Evolutionary conservation across 192 early-diverging fungal genomes (phyloP).

Genomic region (Phlyctochytrium arcticum): DNA sequence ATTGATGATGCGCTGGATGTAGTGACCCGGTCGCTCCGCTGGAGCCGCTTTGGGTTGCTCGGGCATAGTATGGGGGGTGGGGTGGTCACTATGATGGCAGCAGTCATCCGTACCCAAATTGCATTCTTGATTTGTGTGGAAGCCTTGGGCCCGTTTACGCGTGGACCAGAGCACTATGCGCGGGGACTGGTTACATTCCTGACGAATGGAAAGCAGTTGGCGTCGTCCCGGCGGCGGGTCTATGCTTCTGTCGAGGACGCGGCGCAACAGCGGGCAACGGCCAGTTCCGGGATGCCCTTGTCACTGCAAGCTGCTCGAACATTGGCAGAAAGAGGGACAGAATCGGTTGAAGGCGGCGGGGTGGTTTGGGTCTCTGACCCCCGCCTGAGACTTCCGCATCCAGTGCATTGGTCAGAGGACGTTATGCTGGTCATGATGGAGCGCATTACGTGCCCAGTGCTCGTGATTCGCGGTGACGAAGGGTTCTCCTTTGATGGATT

Average conservation of each 20-base stretch:
- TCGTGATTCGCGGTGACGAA: slow-evolving; percentile 18
- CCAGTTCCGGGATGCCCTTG: slow-evolving; percentile 9
- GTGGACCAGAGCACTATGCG: background rate
- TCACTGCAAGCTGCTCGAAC: slow-evolving; percentile 7
- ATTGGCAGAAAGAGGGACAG: slow-evolving; percentile 20
- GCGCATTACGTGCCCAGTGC: slow-evolving; percentile 17
- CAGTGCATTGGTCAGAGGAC: slow-evolving; percentile 9
- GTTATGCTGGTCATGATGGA: slow-evolving; percentile 12
- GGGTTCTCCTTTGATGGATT: slow-evolving; percentile 8
- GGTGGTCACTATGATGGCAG: slow-evolving; percentile 6
- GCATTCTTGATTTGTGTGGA: slow-evolving; percentile 12
- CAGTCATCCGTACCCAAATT: background rate
- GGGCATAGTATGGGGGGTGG: slow-evolving; percentile 30
- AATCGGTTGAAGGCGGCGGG: background rate
- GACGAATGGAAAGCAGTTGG: background rate
- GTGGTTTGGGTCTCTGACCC: slow-evolving; percentile 9
- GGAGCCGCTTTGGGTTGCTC: slow-evolving; percentile 12
- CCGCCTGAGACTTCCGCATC: background rate
- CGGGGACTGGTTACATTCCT: background rate
- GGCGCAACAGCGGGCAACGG: slow-evolving; percentile 11
- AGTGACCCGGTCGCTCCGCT: background rate
- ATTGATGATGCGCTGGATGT: slow-evolving; percentile 21
- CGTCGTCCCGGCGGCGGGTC: background rate
- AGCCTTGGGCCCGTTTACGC: slow-evolving; percentile 14
- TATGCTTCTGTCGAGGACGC: slow-evolving; percentile 15